A percentile compares a stretch with the other conserved stretches of the same genome.
These are phyloP conservation scores for Melastoma malabathricum DNA, from an alignment of 345 rosid species.

Conservation along the genomic window DNA sequence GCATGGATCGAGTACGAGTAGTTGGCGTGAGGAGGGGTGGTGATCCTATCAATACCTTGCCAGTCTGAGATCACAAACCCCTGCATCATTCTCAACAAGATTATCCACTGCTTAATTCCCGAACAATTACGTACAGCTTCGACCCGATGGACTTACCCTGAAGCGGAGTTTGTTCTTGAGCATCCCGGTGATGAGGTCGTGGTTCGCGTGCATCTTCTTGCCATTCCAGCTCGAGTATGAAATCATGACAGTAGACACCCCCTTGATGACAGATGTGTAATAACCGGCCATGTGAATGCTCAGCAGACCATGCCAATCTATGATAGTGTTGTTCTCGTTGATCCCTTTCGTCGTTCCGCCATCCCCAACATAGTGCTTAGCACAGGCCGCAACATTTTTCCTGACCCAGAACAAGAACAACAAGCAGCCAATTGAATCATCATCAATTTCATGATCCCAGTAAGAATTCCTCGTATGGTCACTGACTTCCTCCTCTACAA, in stretches of 20 bases:
- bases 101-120: too few species aligned
- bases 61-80: conserved; percentile 62
- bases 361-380: conserved; percentile 90
- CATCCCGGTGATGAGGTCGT: conserved; percentile 43
- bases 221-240: conserved; percentile 94
- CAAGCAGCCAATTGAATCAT: background rate
- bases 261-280: conserved; percentile 54
- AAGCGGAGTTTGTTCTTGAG: conserved; percentile 66
- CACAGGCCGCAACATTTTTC: conserved; percentile 74
- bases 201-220: conserved; percentile 72
- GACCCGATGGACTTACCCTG: conserved; percentile 20
- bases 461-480: too few species aligned
- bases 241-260: conserved; percentile 78
- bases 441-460: background rate
- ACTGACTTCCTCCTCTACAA: too few species aligned
- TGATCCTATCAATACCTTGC: conserved; percentile 58
- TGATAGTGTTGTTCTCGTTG: conserved; percentile 59
- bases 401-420: conserved; percentile 17
- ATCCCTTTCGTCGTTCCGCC: conserved; percentile 75
- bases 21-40: conserved; percentile 49
- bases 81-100: conserved; percentile 9
- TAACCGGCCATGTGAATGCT: conserved; percentile 71
- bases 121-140: too few species aligned
- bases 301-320: conserved; percentile 39
- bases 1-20: conserved; percentile 40